A percentile compares a stretch with the other conserved stretches of the same genome.
phyloP scores from a whole-genome alignment of 345 rosid species.

The Isatis tinctoria region DNA sequence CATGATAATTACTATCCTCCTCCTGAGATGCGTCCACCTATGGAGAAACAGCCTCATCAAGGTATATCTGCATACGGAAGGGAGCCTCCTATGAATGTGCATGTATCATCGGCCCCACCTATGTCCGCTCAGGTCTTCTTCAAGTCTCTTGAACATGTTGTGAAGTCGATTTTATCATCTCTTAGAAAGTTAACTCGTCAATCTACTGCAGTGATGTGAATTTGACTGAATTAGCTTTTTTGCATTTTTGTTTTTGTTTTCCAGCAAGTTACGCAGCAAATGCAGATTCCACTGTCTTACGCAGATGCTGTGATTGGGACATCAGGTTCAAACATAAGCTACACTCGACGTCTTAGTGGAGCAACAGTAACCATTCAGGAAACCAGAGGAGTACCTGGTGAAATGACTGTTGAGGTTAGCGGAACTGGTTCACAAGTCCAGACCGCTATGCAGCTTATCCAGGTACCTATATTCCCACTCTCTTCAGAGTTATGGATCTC shows the following conservation, averaged over 20 bases:
- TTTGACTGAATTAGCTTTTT: no score
- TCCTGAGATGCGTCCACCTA: conserved; percentile 71
- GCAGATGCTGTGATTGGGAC: conserved; percentile 99
- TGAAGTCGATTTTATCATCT: neutral
- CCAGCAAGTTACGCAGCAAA: conserved; percentile 77
- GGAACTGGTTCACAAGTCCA: conserved; percentile 95
- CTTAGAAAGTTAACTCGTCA: neutral
- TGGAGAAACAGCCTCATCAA: conserved; percentile 95
- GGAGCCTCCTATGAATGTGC: conserved; percentile 75
- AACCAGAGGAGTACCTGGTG: conserved; percentile 93
- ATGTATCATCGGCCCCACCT: conserved; percentile 75
- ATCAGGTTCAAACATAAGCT: conserved; percentile 93
- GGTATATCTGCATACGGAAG: conserved; percentile 97
- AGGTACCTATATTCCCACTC: conserved; percentile 41
- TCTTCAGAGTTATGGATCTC: neutral
- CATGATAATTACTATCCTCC: conserved; percentile 88
- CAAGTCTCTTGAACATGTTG: neutral
- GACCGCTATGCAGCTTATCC: conserved; percentile 95
- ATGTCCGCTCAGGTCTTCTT: conserved; percentile 81
- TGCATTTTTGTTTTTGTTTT: conserved; percentile 11
- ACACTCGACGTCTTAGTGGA: conserved; percentile 94
- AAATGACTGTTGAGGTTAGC: conserved; percentile 98
- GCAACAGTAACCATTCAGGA: conserved; percentile 97
- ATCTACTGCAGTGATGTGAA: neutral
- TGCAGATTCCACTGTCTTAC: conserved; percentile 88